Conservation (phyloP, 192 early-diverging fungal species). For the Allomyces javanicus region DNA sequence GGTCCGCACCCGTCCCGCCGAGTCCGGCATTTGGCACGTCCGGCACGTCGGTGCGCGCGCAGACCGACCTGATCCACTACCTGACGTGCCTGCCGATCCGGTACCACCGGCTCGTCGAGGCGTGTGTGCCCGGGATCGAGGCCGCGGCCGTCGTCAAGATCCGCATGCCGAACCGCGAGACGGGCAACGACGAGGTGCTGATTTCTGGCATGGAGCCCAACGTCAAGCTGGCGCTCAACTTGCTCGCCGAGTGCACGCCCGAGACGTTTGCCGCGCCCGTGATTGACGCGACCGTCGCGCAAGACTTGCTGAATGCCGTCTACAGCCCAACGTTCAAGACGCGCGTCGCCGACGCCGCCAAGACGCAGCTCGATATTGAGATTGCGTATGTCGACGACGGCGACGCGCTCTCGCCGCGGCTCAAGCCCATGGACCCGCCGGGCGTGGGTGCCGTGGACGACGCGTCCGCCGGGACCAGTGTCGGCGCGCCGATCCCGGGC, state of each 20-base stretch:
- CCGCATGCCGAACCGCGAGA: conserved; percentile 40
- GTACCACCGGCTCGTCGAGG: conserved; percentile 15
- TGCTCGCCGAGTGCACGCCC: conserved; percentile 19
- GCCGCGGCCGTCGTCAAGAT: conserved; percentile 23
- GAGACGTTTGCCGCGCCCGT: conserved; percentile 6
- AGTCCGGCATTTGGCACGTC: no score
- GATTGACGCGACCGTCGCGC: no score
- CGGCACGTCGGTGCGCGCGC: background rate
- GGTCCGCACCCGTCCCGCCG: background rate
- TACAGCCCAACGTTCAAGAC: no score
- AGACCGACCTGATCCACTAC: conserved; percentile 10
- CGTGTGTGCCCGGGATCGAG: conserved; percentile 20
- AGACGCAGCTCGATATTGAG: no score
- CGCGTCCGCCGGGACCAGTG: no score
- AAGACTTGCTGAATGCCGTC: no score
- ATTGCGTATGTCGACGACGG: no score
- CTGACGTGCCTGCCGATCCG: conserved; percentile 16
- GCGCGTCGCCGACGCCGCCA: no score
- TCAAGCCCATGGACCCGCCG: no score
- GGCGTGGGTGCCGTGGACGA: no score
- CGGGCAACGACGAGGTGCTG: conserved; percentile 29
- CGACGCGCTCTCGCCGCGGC: no score
- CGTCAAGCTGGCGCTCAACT: conserved; percentile 21
- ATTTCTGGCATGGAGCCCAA: conserved; percentile 33
- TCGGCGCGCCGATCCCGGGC: no score